phyloP scores from a whole-genome alignment of 2,329 filamentous ascomycete genomes.

The Penicillium sp. region DNA sequence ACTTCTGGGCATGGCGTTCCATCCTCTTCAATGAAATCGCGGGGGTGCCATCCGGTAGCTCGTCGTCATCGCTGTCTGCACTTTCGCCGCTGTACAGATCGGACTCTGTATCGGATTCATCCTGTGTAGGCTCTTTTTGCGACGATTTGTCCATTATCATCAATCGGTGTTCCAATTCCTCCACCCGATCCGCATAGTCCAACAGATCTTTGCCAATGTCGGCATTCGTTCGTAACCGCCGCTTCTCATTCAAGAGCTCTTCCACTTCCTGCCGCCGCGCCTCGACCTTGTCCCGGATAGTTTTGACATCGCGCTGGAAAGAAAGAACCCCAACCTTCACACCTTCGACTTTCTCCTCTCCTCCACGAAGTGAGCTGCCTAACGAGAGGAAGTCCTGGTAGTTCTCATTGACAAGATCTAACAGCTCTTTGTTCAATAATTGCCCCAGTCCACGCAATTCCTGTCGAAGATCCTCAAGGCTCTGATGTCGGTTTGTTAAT shows the following conservation, averaged over 20 bases:
- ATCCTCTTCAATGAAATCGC: constrained; percentile 47
- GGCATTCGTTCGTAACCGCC: constrained; percentile 60
- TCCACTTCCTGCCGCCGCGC: constrained; percentile 63
- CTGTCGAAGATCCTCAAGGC: constrained; percentile 83
- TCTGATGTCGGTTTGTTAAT: constrained; percentile 84
- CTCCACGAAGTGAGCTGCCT: constrained; percentile 76
- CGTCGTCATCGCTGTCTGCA: constrained; percentile 40
- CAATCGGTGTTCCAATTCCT: constrained; percentile 64
- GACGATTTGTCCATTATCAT: constrained; percentile 56
- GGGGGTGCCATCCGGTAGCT: constrained; percentile 38
- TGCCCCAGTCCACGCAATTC: constrained; percentile 80
- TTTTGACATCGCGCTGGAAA: constrained; percentile 77
- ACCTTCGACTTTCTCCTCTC: constrained; percentile 88
- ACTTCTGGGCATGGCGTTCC: constrained; percentile 57
- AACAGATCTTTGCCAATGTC: constrained; percentile 55
- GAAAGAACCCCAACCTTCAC: constrained; percentile 82
- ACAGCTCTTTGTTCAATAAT: constrained; percentile 76
- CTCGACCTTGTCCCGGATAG: constrained; percentile 65
- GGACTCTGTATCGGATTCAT: constrained; percentile 33
- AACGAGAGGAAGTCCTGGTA: constrained; percentile 87
- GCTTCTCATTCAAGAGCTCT: constrained; percentile 63
- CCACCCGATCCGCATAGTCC: constrained; percentile 46
- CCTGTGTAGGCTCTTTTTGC: constrained; percentile 13
- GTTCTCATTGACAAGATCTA: constrained; percentile 93
- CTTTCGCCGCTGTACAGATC: constrained; percentile 37